Base-by-base conservation (phyloP, 2,329 filamentous ascomycete genomes). In the Fragosphaeria purpurea region DNA sequence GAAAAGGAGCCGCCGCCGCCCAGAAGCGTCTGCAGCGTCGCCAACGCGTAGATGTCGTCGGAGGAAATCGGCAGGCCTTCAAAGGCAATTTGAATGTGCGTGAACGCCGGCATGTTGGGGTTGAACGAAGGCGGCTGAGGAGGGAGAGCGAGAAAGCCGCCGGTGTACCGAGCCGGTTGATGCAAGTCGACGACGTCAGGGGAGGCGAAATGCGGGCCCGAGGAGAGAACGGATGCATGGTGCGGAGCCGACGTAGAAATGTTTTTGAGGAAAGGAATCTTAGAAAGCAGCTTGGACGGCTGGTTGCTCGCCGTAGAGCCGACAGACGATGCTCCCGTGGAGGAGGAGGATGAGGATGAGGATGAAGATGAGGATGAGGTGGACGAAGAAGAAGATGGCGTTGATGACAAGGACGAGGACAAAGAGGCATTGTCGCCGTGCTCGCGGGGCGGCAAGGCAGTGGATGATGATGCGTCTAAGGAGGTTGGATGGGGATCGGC, bases 1-100 rank as follows among this genome's bases (percentile, higher is more conserved):
- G 88, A 95, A 73, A 98, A 98, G 50, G 90, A 96, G 31, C 93
- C 93, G 46, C 93, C 93, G 45, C 93, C 93, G 52, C 93, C 93
- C 37, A 98, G 86, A 8, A 98, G 84, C 1, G 89, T 97, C 68
- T 97, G 94, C 1, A 98, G 76, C 1, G 91, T 95, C 6, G 93
- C 93, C 43, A 97, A 82, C 13, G 93, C 90, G 70, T 97, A 98
- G 61, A 98, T 96, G 65, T 97, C 91, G 10, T 88, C 82, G 3
- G 86, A 91, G 30, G 80, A 83, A 62, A 98, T 93, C 48, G 91
- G 88, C 2, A 96, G 80, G 32, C 89, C 90, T 72, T 98, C 93
- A 61, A 98, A 97, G 52, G 89, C 90, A 58, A 98, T 78, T 71
- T 97, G 89, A 60, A 98, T 90, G 68, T 98, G 87, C 22, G 88